Evolutionary conservation across 805 yeast species (phyloP).

Genomic region (Wickerhamomyces mucosus): DNA sequence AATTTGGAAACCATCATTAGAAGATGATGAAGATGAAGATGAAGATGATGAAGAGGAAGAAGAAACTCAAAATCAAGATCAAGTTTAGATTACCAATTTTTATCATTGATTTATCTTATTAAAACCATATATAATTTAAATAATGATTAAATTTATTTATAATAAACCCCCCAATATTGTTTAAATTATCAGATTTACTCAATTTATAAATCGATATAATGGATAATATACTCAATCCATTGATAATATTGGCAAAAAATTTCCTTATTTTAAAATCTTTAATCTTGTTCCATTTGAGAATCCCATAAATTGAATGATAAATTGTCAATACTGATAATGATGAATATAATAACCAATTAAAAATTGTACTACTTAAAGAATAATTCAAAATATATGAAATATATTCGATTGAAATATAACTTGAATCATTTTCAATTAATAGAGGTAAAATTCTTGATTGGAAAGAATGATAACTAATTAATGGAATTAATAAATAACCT

Average conservation of each 20-base stretch:
- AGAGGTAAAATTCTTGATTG: slow-evolving; percentile 42
- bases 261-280: slow-evolving; percentile 31
- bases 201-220: slow-evolving; percentile 24
- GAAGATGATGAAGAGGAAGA: slow-evolving; percentile 23
- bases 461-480: slow-evolving; percentile 36
- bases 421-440: slow-evolving; percentile 55
- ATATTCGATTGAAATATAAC: slow-evolving; percentile 42
- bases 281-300: slow-evolving; percentile 34
- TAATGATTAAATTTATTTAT: slow-evolving; percentile 12
- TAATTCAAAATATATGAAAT: slow-evolving; percentile 31
- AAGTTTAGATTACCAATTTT: no score
- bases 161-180: slow-evolving; percentile 9
- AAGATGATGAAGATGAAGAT: slow-evolving; percentile 30
- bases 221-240: slow-evolving; percentile 27
- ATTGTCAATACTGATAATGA: slow-evolving; percentile 28
- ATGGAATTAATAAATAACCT: slow-evolving; percentile 44
- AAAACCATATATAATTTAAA: slow-evolving; percentile 7
- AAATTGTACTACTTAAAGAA: slow-evolving; percentile 14
- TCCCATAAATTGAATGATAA: slow-evolving; percentile 50
- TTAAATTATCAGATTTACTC: slow-evolving; percentile 3
- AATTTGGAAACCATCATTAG: slow-evolving; percentile 49
- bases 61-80: slow-evolving; percentile 7
- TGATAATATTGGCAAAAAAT: slow-evolving; percentile 34
- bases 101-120: no score
- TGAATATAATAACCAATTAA: slow-evolving; percentile 25